A percentile compares a stretch with the other conserved stretches of the same genome.
Evolutionary conservation across 352 stramenopile species (phyloP).

Genomic region (Aphanomyces euteiches): DNA sequence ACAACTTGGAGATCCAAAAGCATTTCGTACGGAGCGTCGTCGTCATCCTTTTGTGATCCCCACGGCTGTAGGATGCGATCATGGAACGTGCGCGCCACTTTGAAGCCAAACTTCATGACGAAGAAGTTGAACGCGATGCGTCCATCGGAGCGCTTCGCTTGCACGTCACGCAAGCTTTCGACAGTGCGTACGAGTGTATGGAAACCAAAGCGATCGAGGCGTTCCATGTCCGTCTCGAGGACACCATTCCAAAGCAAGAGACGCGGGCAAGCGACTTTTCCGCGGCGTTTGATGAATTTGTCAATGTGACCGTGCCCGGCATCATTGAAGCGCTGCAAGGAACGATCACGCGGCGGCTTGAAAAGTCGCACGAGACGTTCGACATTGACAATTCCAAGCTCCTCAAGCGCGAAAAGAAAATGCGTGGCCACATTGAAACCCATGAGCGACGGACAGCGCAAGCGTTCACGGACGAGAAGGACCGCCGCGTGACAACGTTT

Average conservation of each 20-base stretch:
- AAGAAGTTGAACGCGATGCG: conserved; percentile 60
- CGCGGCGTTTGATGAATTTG: conserved; percentile 56
- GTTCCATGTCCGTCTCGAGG: conserved; percentile 25
- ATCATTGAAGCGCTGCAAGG: conserved; percentile 87
- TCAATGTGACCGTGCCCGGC: conserved; percentile 78
- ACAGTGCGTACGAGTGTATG: conserved; percentile 30
- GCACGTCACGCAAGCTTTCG: conserved; percentile 31
- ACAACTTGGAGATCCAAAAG: conserved; percentile 81
- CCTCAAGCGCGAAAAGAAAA: conserved; percentile 87
- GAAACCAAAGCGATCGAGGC: conserved; percentile 31
- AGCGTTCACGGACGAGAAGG: conserved; percentile 69
- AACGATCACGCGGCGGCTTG: conserved; percentile 80
- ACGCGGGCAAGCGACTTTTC: conserved; percentile 29
- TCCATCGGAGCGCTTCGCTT: conserved; percentile 39
- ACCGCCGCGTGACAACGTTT: conserved; percentile 53
- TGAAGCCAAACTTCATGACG: conserved; percentile 45
- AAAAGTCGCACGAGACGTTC: conserved; percentile 89
- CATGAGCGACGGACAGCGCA: conserved; percentile 58
- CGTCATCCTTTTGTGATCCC: neutral
- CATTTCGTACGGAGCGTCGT: conserved; percentile 52
- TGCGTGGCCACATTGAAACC: conserved; percentile 53
- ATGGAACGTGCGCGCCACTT: conserved; percentile 53
- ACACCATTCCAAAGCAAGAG: conserved; percentile 24
- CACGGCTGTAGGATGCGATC: conserved; percentile 52
- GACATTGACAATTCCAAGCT: conserved; percentile 93